Base-by-base conservation (phyloP, 2,329 filamentous ascomycete species). In the Microsporum canis region DNA sequence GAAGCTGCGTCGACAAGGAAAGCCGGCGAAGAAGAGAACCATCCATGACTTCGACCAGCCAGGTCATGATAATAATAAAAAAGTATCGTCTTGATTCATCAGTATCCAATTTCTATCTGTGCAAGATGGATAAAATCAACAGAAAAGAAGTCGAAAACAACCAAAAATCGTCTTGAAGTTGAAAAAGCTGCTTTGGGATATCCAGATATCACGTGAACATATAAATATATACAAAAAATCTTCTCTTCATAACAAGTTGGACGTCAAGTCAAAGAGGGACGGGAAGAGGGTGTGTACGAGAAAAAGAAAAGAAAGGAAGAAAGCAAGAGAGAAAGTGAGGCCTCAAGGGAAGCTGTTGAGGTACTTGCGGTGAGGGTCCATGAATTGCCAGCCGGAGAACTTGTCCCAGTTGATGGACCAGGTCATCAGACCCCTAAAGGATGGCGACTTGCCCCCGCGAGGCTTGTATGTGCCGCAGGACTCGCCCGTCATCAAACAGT, bases 341-440 rank as follows among this genome's bases (percentile, higher is more conserved):
- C 3, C 49, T 33, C 31, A 57, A 39, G 38, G 38, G 29, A 60
- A 34, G 6, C 39, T 39, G 45, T 60, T 34, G 36, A 60, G 45
- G 58, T 51, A 60, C 10, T 29, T 29, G 33, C 58, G 43, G 58
- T 60, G 58, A n/a, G 29, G 31, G 43, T 29, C 53, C 29, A 39
- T 38, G 33, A 60, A 60, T 14, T 53, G 43, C 58, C 58, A 60
- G 27, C 36, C 36, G 45, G 53, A 60, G 38, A 51, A 60, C 7
- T 23, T 29, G 45, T 60, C 58, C 58, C 58, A 60, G 58, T 60
- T 60, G 38, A 60, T 60, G 8, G 58, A 60, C 58, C 58, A 60
- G 3, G 58, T 12, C 58, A 60, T 60, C 39, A 60, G 58, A 5
- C 58, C 58, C 14, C 58, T 34, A 31, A 60, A 41, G 31, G 14